Evolutionary conservation across 2,329 filamentous ascomycete genomes (phyloP).

Genomic region (Apiospora hydei): DNA sequence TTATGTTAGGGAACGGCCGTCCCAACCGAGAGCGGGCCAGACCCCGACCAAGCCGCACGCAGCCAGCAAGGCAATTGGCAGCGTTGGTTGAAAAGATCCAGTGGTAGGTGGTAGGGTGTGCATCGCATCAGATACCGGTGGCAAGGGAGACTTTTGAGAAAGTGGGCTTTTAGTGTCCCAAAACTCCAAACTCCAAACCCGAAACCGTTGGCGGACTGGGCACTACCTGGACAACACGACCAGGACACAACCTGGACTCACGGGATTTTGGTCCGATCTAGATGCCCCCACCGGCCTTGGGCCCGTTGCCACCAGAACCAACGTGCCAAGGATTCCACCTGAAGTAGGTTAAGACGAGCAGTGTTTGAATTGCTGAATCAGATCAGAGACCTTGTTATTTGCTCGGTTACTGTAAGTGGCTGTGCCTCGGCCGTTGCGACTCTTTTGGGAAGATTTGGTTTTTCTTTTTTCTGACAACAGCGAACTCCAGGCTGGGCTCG

Average conservation of each 20-base stretch:
- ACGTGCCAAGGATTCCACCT: slow-evolving; percentile 7
- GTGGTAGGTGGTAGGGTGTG: not conserved
- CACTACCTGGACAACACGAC: not conserved
- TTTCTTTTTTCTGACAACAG: not conserved
- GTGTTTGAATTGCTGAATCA: slow-evolving; percentile 19
- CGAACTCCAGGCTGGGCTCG: not conserved
- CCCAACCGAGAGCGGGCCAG: slow-evolving; percentile 2
- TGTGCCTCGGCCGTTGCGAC: not conserved
- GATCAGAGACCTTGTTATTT: not conserved
- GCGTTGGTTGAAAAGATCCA: not conserved
- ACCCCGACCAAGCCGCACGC: not conserved
- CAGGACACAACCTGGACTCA: not conserved
- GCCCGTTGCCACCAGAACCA: not conserved
- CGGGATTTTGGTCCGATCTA: slow-evolving; percentile 17
- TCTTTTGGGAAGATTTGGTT: not conserved
- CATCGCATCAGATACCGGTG: not conserved
- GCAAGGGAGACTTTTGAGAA: not conserved
- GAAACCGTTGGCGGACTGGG: not conserved
- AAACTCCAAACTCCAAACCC: slow-evolving; percentile 9
- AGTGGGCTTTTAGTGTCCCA: slow-evolving; percentile 2
- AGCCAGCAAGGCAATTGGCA: not conserved
- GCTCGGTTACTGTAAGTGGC: slow-evolving; percentile 17
- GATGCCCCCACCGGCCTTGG: slow-evolving; percentile 3
- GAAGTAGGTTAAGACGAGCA: slow-evolving; percentile 16
- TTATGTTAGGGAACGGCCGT: slow-evolving; percentile 1